Evolutionary conservation across 345 rosid species (phyloP).

Genomic region (Fremontodendron californicum): DNA sequence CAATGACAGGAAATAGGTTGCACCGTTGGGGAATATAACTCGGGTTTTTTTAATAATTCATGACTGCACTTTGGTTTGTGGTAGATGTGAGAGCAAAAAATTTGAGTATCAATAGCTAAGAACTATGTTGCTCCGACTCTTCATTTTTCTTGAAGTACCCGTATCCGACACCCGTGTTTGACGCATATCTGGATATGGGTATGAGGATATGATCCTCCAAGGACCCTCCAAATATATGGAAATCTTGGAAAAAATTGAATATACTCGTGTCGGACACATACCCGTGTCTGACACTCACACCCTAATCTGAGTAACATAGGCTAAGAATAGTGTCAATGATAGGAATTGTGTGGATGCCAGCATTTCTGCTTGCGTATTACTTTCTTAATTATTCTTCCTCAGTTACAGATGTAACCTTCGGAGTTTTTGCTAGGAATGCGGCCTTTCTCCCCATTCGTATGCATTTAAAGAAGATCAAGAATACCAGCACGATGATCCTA

Average conservation of each 20-base stretch:
- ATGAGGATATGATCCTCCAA: too few species aligned
- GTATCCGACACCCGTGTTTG: too few species aligned
- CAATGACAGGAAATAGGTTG: neutral
- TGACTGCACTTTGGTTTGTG: neutral
- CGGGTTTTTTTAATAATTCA: neutral
- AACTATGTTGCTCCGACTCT: too few species aligned
- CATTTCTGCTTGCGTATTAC: neutral
- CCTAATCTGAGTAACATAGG: too few species aligned
- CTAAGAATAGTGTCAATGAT: neutral
- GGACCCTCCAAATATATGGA: too few species aligned
- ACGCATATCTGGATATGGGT: too few species aligned
- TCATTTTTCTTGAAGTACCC: too few species aligned
- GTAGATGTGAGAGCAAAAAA: neutral
- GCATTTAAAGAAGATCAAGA: neutral
- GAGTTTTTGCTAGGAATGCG: neutral
- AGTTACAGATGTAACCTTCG: neutral
- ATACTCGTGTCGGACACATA: too few species aligned
- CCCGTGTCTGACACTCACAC: too few species aligned
- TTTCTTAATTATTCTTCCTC: neutral
- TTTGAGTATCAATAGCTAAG: neutral
- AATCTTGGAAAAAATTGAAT: too few species aligned
- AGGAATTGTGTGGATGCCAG: too few species aligned
- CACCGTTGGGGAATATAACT: neutral
- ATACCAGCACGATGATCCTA: slow-evolving; percentile 15
- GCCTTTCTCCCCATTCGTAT: neutral